Base-by-base conservation (phyloP, 2,329 filamentous ascomycete genomes). In the Elsinoe arachidis region DNA sequence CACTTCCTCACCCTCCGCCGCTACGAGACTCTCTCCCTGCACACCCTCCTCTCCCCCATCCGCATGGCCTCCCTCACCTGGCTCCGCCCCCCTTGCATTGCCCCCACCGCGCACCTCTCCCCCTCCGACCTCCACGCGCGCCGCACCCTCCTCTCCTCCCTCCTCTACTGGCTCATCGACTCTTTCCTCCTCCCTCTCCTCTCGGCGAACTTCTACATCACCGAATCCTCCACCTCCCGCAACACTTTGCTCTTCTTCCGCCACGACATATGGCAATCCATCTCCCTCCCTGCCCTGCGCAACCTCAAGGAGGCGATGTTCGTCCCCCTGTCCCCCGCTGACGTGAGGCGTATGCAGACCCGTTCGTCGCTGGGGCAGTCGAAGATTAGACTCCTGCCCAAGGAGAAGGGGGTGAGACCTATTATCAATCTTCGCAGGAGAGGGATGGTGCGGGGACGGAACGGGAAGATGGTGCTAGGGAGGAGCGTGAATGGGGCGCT, bases 131-230 rank as follows among this genome's bases (percentile, higher is more conserved):
- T 81, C 30, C 73, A 74, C 5, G 97, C 96, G 70, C 84, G 91
- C 10, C 76, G 74, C 23, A 88, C 96, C 66, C 78, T 97, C 0
- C 81, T 96, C 51, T 73, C 84, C 55, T 93, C 99, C 69, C 84
- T 97, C 58, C 66, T 97, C 5, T 97, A 96, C 73, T 99, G 91
- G 68, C 63, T 95, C 3, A 93, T 99, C 65, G 93, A 99, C 70
- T 96, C 91, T 0, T 78, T 96, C 19, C 68, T 99, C 57, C 87
- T 97, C 64, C 92, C 93, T 9, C 78, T 99, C 6, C 80, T 97
- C 49, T 83, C 88, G 34, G 84, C 82, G 61, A 91, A 93, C 66
- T 99, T 99, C 66, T 92, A 97, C 67, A 88, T 96, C 37, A 99
- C 93, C 0, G 93, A 99, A 69, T 93, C 90, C 0, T 90, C 83